Base-by-base conservation (phyloP, 169 alveolate species). In the Plasmodium vivax region DNA sequence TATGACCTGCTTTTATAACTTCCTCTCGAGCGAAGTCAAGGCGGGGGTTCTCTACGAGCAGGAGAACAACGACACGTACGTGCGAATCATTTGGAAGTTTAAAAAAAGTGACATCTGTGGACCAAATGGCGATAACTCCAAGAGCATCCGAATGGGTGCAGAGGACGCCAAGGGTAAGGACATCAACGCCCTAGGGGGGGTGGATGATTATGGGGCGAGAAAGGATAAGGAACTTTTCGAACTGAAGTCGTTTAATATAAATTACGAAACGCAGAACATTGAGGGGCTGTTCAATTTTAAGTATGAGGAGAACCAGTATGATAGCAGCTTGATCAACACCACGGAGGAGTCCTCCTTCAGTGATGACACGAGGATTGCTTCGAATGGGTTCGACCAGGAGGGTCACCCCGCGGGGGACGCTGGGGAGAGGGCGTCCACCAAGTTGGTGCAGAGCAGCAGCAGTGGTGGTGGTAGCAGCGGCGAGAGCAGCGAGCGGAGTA, bases 271-370 rank as follows among this genome's bases (percentile, higher is more conserved):
- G 2, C 95, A 92, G 75, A 92, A 83, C 10, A 92, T 92, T 41
- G 95, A 92, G 62, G 95, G 95, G 6, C 27, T 92, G 34, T 92
- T 92, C 62, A 92, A 92, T 82, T 92, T 92, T 92, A 81, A 83
- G 82, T 92, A 92, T 74, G 95, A 92, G 84, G 85, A 92, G 62
- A 92, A 92, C 75, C 95, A 92, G 34, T 92, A 92, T 79, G 92
- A 92, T 82, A 92, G 95, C 75, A 92, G 92, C 54, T 71, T 92
- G 62, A 72, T 92, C 32, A 23, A 83, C 77, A 82, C 75, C 0
- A 75, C 95, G 14, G 92, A 83, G 9, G 95, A 82, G 77, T 81
- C 84, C 5, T 92, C 92, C 38, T 92, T 58, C 56, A 92, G 92
- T 82, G 85, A 45, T 80, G 41, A 23, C 23, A 51, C 79, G 9